Evolutionary conservation across 257 asterid species (phyloP).

Genomic region (Solanum tarapatanum): DNA sequence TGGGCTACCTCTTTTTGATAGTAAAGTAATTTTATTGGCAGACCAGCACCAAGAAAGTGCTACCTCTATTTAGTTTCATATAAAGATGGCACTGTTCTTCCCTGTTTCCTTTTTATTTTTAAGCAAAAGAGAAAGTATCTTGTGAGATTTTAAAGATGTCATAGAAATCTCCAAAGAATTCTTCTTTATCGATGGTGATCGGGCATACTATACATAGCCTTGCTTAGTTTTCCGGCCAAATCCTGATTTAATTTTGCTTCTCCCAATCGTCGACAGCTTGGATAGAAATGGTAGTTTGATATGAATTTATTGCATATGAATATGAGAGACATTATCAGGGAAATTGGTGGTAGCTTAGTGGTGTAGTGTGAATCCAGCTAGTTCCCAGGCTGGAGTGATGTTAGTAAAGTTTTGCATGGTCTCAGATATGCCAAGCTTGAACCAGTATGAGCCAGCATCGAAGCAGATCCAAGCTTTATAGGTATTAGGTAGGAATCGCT

Average conservation of each 20-base stretch:
- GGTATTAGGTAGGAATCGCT: not conserved
- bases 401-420: not conserved
- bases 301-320: not conserved
- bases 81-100: not conserved
- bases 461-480: not conserved
- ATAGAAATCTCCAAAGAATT: not conserved
- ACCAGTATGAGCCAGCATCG: not conserved
- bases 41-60: not conserved
- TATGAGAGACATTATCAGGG: not conserved
- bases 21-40: not conserved
- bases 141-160: not conserved
- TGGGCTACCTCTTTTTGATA: not conserved
- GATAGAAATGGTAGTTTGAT: not conserved
- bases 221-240: not conserved
- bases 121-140: not conserved
- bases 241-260: not conserved
- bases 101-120: not conserved
- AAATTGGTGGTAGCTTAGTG: not conserved
- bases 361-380: not conserved
- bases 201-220: not conserved
- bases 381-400: not conserved
- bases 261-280: not conserved
- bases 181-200: not conserved
- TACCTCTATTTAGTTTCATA: not conserved
- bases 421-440: not conserved